Conservation (phyloP, 1,284 basidiomycete genomes). For the Fomitopsis palustris region DNA sequence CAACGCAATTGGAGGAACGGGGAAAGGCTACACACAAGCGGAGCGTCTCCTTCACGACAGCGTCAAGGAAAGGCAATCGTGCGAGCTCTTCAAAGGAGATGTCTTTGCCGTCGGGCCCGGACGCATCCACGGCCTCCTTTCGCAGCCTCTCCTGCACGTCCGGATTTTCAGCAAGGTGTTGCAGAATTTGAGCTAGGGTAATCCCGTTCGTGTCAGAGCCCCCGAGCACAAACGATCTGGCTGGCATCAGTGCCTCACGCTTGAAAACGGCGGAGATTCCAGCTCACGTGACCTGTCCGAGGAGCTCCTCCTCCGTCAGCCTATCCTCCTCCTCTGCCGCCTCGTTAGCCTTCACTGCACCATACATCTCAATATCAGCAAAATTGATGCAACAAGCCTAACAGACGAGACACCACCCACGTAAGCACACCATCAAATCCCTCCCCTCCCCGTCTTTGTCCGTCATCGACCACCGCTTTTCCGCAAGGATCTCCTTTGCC, state of each 20-base stretch:
- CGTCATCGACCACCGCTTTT: slow-evolving; percentile 24
- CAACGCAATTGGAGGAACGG: neutral
- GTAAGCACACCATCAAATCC: slow-evolving; percentile 43
- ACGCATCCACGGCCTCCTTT: slow-evolving; percentile 1
- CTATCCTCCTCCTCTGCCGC: slow-evolving; percentile 6
- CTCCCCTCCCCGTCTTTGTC: slow-evolving; percentile 32
- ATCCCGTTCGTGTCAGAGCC: slow-evolving; percentile 18
- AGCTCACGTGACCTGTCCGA: slow-evolving; percentile 11
- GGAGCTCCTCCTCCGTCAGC: neutral
- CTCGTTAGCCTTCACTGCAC: slow-evolving; percentile 10
- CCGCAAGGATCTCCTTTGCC: slow-evolving; percentile 34
- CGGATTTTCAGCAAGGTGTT: slow-evolving; percentile 1
- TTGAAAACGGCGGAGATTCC: neutral
- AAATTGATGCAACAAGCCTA: slow-evolving; percentile 14
- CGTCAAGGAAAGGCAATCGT: slow-evolving; percentile 4
- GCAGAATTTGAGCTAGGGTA: neutral
- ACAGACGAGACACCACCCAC: too few species aligned
- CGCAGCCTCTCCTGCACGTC: slow-evolving; percentile 4
- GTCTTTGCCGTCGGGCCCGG: neutral
- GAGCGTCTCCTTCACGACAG: slow-evolving; percentile 5
- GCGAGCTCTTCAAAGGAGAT: slow-evolving; percentile 1
- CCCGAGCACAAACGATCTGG: slow-evolving; percentile 5
- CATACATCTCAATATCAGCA: too few species aligned
- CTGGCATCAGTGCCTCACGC: too few species aligned
- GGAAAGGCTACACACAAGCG: neutral